Evolutionary conservation across 139 green algal genomes (phyloP).

Genomic region (Picochlorum sp.): DNA sequence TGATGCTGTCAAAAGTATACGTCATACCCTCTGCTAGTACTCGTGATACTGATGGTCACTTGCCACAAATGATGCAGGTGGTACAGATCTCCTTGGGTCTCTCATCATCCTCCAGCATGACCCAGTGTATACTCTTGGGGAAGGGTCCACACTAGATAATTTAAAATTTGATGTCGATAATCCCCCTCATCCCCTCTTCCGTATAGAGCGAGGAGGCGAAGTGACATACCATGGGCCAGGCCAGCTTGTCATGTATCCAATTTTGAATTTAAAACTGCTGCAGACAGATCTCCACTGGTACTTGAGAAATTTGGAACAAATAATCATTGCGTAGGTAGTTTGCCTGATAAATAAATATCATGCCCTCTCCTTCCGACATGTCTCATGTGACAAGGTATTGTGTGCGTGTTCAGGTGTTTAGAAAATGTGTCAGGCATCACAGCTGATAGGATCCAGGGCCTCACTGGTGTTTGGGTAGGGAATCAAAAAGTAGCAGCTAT

Average conservation of each 20-base stretch:
- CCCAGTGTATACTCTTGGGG: slow-evolving; percentile 66
- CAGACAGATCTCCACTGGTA: slow-evolving; percentile 72
- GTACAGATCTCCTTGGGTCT: background rate
- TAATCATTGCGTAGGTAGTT: slow-evolving; percentile 30
- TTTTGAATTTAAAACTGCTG: slow-evolving; percentile 48
- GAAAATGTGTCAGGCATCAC: slow-evolving; percentile 37
- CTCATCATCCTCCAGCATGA: slow-evolving; percentile 62
- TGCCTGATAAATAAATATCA: background rate
- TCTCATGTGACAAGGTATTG: slow-evolving; percentile 2
- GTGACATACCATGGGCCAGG: slow-evolving; percentile 73
- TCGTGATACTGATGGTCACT: too few species aligned
- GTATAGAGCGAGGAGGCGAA: slow-evolving; percentile 67
- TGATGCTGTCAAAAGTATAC: background rate
- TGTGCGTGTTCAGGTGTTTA: slow-evolving; percentile 9
- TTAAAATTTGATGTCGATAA: slow-evolving; percentile 50
- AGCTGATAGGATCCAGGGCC: slow-evolving; percentile 40
- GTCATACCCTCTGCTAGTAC: too few species aligned
- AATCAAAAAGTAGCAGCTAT: slow-evolving; percentile 65
- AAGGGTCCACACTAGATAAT: slow-evolving; percentile 37
- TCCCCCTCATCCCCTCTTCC: slow-evolving; percentile 44
- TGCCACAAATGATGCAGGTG: background rate
- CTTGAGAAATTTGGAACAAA: slow-evolving; percentile 49
- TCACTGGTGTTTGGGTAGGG: slow-evolving; percentile 70
- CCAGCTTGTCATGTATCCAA: slow-evolving; percentile 71
- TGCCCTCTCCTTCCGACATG: background rate